Conservation (phyloP, 371 early-diverging fungal genomes). For the Mortierella sp. region DNA sequence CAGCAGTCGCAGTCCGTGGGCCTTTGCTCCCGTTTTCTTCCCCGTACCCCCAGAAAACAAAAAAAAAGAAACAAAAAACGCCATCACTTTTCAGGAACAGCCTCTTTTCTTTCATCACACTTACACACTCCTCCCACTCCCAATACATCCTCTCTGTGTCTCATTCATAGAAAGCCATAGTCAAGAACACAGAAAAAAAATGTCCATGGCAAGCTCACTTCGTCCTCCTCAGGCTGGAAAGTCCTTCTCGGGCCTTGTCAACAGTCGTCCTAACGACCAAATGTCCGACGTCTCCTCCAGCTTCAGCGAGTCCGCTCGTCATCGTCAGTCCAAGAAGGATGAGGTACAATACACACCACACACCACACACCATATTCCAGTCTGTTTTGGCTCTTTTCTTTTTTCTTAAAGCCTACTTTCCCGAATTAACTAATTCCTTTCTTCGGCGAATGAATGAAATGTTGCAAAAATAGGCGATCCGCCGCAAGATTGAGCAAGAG, state of each 20-base stretch:
- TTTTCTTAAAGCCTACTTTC: constrained; percentile 9
- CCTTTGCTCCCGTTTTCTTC: neutral
- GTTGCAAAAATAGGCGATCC: constrained; percentile 68
- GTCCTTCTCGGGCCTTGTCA: constrained; percentile 41
- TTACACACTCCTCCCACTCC: neutral
- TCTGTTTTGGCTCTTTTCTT: neutral
- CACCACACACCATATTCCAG: neutral
- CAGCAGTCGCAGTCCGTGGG: neutral
- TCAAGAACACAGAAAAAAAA: constrained; percentile 4
- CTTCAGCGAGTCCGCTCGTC: constrained; percentile 61
- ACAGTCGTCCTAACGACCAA: constrained; percentile 43
- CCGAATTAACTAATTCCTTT: neutral
- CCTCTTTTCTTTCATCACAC: neutral
- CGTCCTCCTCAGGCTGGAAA: constrained; percentile 57
- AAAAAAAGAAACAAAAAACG: neutral
- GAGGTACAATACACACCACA: constrained; percentile 49
- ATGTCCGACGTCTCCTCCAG: constrained; percentile 56
- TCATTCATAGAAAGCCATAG: neutral
- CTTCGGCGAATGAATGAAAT: constrained; percentile 7
- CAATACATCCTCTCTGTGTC: too few relatives aligned
- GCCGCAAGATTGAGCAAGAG: constrained; percentile 81
- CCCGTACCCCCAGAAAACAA: neutral
- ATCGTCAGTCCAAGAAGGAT: constrained; percentile 63
- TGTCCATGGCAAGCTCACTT: constrained; percentile 57
- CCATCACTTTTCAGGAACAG: constrained; percentile 12